A percentile compares a stretch with the other conserved stretches of the same genome.
phyloP scores from a whole-genome alignment of 192 early-diverging fungal genomes.

The Coemansia sp. region DNA sequence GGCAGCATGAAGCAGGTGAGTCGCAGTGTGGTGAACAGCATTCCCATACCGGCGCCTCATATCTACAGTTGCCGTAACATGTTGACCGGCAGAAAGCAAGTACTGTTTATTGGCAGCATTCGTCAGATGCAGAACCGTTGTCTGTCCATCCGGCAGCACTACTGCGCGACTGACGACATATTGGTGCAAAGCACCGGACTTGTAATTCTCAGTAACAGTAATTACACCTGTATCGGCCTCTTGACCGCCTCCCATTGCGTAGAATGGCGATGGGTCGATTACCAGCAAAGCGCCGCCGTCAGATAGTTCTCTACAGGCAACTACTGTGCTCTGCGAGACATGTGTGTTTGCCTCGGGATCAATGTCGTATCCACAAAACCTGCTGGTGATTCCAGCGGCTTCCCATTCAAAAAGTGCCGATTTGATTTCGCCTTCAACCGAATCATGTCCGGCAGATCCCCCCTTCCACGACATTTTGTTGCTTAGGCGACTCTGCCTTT shows the following conservation, averaged over 20 bases:
- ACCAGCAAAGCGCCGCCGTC: slow-evolving; percentile 62
- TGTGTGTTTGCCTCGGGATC: slow-evolving; percentile 67
- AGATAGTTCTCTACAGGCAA: slow-evolving; percentile 25
- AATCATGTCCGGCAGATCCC: slow-evolving; percentile 55
- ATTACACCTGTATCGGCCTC: slow-evolving; percentile 83
- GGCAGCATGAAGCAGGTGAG: slow-evolving; percentile 92
- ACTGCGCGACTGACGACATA: slow-evolving; percentile 71
- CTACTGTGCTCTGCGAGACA: slow-evolving; percentile 57
- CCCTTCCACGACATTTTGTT: slow-evolving; percentile 60
- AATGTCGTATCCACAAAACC: slow-evolving; percentile 72
- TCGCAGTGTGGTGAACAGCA: slow-evolving; percentile 94
- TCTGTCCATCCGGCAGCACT: slow-evolving; percentile 63
- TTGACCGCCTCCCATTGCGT: slow-evolving; percentile 94
- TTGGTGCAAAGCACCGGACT: slow-evolving; percentile 59
- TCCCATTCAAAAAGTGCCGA: slow-evolving; percentile 77
- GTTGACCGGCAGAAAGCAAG: slow-evolving; percentile 59
- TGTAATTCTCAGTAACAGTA: slow-evolving; percentile 45
- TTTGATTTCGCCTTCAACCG: slow-evolving; percentile 82
- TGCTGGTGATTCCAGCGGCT: slow-evolving; percentile 71
- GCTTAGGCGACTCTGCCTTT: slow-evolving; percentile 73
- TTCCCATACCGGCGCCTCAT: slow-evolving; percentile 81
- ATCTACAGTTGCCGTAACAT: slow-evolving; percentile 73
- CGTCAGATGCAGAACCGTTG: slow-evolving; percentile 83
- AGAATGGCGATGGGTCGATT: slow-evolving; percentile 94
- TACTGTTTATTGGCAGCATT: slow-evolving; percentile 80